These are phyloP conservation scores for Parvularia atlantis DNA, from an alignment of 78 protist species.

Conservation along the genomic window DNA sequence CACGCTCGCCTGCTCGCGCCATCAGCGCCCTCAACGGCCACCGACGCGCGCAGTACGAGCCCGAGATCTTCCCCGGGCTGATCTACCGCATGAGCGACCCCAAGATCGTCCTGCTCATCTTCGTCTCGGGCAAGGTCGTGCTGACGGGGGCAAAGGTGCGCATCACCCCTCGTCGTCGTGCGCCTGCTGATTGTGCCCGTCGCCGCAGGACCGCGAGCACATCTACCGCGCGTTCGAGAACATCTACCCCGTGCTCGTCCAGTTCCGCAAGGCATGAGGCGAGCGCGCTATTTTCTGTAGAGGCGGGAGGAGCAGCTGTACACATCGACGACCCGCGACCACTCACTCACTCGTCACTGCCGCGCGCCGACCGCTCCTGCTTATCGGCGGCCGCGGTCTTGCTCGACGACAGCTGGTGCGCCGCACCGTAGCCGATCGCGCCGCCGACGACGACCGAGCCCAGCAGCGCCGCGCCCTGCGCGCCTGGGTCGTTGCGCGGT, in stretches of 20 bases:
- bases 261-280: conserved; percentile 34
- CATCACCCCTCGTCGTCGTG: not conserved
- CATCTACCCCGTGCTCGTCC: conserved; percentile 65
- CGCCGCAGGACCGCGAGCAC: conserved; percentile 18
- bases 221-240: conserved; percentile 61
- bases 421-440: too few species aligned
- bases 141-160: conserved; percentile 88
- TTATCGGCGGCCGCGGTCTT: too few species aligned
- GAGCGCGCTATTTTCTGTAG: too few species aligned
- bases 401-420: too few species aligned
- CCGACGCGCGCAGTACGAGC: conserved; percentile 69
- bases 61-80: conserved; percentile 94
- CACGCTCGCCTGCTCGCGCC: not conserved
- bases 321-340: too few species aligned
- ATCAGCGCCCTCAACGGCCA: not conserved
- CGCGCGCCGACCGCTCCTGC: too few species aligned
- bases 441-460: too few species aligned
- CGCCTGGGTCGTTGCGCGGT: too few species aligned
- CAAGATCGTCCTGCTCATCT: conserved; percentile 81
- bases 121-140: conserved; percentile 93
- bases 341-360: too few species aligned
- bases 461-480: too few species aligned
- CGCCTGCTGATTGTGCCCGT: not conserved
- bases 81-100: conserved; percentile 80
- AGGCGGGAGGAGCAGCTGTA: too few species aligned